phyloP scores from a whole-genome alignment of 2,329 filamentous ascomycete genomes.

The Xylariales sp. region DNA sequence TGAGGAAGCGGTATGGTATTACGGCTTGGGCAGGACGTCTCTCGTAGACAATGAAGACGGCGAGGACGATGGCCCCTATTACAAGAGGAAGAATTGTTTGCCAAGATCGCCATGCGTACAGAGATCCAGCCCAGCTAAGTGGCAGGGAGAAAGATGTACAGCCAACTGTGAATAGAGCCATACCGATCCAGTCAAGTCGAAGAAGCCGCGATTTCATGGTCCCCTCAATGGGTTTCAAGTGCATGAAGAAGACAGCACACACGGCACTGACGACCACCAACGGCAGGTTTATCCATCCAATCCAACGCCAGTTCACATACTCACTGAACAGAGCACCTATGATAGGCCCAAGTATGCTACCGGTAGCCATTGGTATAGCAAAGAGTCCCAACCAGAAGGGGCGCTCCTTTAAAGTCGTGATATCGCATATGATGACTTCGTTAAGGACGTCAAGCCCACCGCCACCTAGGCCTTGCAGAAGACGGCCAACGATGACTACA shows the following conservation, averaged over 20 bases:
- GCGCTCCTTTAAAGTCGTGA: slow-evolving; percentile 26
- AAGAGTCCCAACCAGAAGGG: slow-evolving; percentile 21
- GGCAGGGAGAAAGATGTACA: slow-evolving; percentile 21
- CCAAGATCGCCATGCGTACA: slow-evolving; percentile 29
- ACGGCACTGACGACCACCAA: slow-evolving; percentile 14
- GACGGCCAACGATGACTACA: slow-evolving; percentile 18
- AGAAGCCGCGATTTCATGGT: slow-evolving; percentile 12
- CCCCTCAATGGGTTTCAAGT: slow-evolving; percentile 12
- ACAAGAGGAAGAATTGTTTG: slow-evolving; percentile 26
- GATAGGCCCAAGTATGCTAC: slow-evolving; percentile 22
- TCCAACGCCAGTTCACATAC: slow-evolving; percentile 21
- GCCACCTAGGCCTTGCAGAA: slow-evolving; percentile 24
- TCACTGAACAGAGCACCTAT: slow-evolving; percentile 23
- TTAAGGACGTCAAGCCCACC: slow-evolving; percentile 25
- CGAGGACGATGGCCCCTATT: slow-evolving; percentile 21
- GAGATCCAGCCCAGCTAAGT: slow-evolving; percentile 26
- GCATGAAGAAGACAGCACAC: slow-evolving; percentile 14
- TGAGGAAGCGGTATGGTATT: slow-evolving; percentile 26
- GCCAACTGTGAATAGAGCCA: slow-evolving; percentile 19
- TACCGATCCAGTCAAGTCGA: slow-evolving; percentile 26
- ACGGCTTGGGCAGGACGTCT: slow-evolving; percentile 20
- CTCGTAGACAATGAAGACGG: slow-evolving; percentile 25
- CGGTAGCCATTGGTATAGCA: slow-evolving; percentile 20
- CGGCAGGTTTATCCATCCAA: slow-evolving; percentile 26
- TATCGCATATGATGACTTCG: slow-evolving; percentile 27